A percentile compares a stretch with the other conserved stretches of the same genome.
Evolutionary conservation across 441 rosid genomes (phyloP).

Genomic region (Gossypium lobatum): DNA sequence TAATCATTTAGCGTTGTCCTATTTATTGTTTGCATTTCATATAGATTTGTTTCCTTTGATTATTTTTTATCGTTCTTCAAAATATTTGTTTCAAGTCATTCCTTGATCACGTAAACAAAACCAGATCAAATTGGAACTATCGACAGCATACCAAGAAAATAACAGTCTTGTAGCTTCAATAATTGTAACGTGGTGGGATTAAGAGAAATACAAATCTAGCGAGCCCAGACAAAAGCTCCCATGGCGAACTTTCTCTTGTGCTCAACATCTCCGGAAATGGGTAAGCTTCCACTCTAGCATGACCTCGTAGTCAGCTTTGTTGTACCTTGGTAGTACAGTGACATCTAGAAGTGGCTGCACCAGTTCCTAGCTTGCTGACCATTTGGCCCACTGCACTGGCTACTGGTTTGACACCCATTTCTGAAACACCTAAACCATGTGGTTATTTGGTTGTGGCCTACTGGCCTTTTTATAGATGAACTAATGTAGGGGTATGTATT

Average conservation of each 20-base stretch:
- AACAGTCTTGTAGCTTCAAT: neutral
- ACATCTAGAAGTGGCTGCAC: conserved; percentile 35
- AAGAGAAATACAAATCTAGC: neutral
- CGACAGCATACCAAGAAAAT: neutral
- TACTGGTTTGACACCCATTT: conserved; percentile 8
- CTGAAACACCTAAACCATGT: neutral
- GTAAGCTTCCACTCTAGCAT: conserved; percentile 45
- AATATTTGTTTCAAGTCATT: neutral
- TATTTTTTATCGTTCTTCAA: neutral
- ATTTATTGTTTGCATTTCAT: neutral
- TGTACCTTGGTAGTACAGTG: conserved; percentile 47
- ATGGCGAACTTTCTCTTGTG: conserved; percentile 40
- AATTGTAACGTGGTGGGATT: neutral
- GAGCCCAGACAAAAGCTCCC: conserved; percentile 47
- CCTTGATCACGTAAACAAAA: neutral
- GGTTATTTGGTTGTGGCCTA: neutral
- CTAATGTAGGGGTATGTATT: neutral
- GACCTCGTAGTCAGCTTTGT: conserved; percentile 34
- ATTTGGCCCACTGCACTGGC: neutral
- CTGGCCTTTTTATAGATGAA: neutral
- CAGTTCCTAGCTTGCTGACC: conserved; percentile 6
- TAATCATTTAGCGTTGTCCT: neutral
- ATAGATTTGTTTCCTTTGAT: neutral
- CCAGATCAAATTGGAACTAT: neutral
- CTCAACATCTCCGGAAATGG: conserved; percentile 26